Evolutionary conservation across 441 rosid genomes (phyloP).

Genomic region (Erysimum pusillum): DNA sequence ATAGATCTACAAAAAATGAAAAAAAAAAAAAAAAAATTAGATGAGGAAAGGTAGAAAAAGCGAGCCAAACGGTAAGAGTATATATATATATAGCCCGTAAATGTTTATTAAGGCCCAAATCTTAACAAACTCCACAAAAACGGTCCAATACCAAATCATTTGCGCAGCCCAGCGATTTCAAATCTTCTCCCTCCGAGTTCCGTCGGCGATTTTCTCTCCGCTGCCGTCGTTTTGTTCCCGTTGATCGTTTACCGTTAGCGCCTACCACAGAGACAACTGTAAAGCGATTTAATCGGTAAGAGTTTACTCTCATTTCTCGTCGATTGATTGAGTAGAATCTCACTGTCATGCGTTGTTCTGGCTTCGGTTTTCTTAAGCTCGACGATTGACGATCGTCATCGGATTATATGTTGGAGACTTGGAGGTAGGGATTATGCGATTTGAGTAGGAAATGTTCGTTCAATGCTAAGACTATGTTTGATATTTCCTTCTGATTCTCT

Average conservation of each 20-base stretch:
- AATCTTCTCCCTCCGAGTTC: constrained; percentile 16
- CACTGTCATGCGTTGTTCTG: constrained; percentile 24
- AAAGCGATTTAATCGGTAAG: constrained; percentile 18
- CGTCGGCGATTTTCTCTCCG: constrained; percentile 39
- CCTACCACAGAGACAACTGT: neutral
- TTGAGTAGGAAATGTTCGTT: constrained; percentile 20
- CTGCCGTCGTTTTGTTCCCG: constrained; percentile 34
- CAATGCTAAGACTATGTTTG: neutral
- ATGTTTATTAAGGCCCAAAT: constrained; percentile 16
- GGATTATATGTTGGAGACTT: neutral
- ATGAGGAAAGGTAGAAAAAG: neutral
- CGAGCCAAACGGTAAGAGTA: neutral
- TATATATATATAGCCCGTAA: neutral
- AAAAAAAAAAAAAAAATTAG: neutral
- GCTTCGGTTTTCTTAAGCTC: constrained; percentile 24
- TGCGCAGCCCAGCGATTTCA: constrained; percentile 32
- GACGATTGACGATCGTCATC: constrained; percentile 18
- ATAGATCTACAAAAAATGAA: neutral
- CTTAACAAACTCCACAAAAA: neutral
- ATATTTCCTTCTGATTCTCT: neutral
- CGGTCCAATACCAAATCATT: constrained; percentile 18
- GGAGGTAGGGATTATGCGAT: constrained; percentile 17
- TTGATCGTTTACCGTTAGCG: constrained; percentile 4
- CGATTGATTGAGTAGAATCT: constrained; percentile 28
- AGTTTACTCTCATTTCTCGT: neutral